Percentiles rank a stretch among this genome's conserved stretches.
Evolutionary conservation across 192 early-diverging fungal species (phyloP).

Genomic region (Coemansia sp.): DNA sequence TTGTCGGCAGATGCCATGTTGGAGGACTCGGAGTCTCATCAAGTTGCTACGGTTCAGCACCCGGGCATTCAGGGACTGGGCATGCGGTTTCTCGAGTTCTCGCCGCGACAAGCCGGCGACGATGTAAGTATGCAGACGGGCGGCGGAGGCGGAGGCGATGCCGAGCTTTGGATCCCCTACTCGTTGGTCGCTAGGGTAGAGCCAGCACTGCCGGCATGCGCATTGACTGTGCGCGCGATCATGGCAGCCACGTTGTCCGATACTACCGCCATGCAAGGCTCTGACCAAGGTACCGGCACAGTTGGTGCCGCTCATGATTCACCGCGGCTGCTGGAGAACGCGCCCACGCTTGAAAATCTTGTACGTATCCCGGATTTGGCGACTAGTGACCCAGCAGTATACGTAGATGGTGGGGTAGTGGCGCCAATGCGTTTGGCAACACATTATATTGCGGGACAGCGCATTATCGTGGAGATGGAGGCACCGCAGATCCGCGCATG

Average conservation of each 20-base stretch:
- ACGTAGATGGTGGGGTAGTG: no score
- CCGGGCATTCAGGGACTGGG: slow-evolving; percentile 36
- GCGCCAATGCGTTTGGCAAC: no score
- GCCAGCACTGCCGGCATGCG: slow-evolving; percentile 38
- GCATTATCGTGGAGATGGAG: slow-evolving; percentile 24
- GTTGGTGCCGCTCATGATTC: slow-evolving; percentile 15
- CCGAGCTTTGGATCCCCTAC: slow-evolving; percentile 40
- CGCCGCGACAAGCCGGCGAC: not conserved
- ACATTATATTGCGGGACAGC: no score
- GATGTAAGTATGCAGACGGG: not conserved
- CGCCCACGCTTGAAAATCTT: slow-evolving; percentile 43
- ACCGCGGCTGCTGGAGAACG: slow-evolving; percentile 48
- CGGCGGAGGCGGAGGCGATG: not conserved
- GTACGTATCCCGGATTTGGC: no score
- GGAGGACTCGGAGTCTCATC: slow-evolving; percentile 29
- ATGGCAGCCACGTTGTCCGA: slow-evolving; percentile 15
- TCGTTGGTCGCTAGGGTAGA: slow-evolving; percentile 28
- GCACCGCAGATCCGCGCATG: slow-evolving; percentile 53
- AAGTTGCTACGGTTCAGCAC: slow-evolving; percentile 20
- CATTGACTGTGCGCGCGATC: slow-evolving; percentile 39
- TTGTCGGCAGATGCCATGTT: slow-evolving; percentile 9
- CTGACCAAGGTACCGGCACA: not conserved
- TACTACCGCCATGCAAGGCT: not conserved
- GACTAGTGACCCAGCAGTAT: no score
- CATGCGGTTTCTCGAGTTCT: slow-evolving; percentile 35